Evolutionary conservation across 192 early-diverging fungal species (phyloP), one percentile per base, ranked within the genome.

Genomic region (Podila minutissima): DNA sequence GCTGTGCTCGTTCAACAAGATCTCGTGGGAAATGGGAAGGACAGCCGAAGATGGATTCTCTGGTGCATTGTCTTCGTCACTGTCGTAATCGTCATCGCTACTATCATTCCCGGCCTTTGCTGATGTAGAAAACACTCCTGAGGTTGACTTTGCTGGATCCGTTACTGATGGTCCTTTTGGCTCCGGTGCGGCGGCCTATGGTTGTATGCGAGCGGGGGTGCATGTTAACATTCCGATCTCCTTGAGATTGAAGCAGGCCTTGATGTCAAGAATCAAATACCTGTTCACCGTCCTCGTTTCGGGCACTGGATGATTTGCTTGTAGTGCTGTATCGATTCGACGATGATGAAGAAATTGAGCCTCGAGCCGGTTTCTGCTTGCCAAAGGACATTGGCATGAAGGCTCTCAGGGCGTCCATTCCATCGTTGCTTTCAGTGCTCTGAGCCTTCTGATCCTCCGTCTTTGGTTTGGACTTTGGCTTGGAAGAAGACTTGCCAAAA

Each of bases 21-120:
- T 90, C 66, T 92, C 88, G 71, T 92, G 90, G 1, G 93, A 88
- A 59, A 94, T 88, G 12, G 94, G 94, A 38, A 92, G 67, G 9
- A 75, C 66, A 32, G 66, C 62, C 19, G 83, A 82, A 5, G 74
- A 77, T 28, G 57, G 75, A 5, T 71, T 69, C 53, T 55, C 53
- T 55, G 53, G 53, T 24, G 53, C 20, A 17, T 87, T 77, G 20
- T 72, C 85, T 17, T 83, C 72, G 12, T 85, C 74, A 29, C 79
- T 63, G 37, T 85, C 86, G 2, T 87, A 85, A 24, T 81, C 83
- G 33, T 86, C 64, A 6, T 83, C 73, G 1, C 64, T 29, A 35
- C 62, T 62, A 29, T 74, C 8, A 32, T 1, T 32, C 64, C 58
- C 46, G n/a, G 46, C 26, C 53, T 26, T n/a, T 55, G n/a, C 53